Percentiles rank a stretch among this genome's conserved stretches.
Conservation (phyloP, 495 filamentous ascomycete species). For the Staphylotrichum longicolle region DNA sequence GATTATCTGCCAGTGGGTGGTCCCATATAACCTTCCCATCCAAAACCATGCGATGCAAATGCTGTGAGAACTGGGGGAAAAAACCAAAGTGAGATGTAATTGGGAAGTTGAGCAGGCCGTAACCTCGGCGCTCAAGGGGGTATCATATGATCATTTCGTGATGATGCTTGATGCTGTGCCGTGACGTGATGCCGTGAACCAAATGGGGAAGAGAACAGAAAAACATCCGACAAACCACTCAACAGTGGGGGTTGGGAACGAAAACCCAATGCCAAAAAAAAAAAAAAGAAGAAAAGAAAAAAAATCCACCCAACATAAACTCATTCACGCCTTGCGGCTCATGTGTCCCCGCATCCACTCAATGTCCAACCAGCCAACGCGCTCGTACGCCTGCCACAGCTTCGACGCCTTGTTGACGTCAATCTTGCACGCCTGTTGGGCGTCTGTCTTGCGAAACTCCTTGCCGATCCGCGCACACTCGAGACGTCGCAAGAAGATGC, state of each 20-base stretch:
- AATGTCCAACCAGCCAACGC: slow-evolving; percentile 80
- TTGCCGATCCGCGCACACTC: slow-evolving; percentile 67
- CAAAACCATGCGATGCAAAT: slow-evolving; percentile 10
- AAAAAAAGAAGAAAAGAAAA: too few species aligned
- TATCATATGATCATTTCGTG: slow-evolving; percentile 20
- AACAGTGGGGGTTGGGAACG: neutral
- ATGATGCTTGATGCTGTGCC: slow-evolving; percentile 18
- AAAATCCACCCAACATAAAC: too few species aligned
- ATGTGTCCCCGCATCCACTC: slow-evolving; percentile 57
- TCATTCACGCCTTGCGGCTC: neutral
- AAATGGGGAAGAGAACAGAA: neutral
- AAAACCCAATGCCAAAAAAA: neutral
- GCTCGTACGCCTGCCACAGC: slow-evolving; percentile 87
- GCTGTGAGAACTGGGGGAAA: slow-evolving; percentile 4
- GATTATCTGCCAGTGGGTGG: neutral
- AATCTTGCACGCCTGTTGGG: slow-evolving; percentile 95
- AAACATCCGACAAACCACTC: neutral
- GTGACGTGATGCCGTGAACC: slow-evolving; percentile 8
- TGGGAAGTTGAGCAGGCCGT: slow-evolving; percentile 1
- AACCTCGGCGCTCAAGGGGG: slow-evolving; percentile 13
- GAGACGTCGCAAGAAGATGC: slow-evolving; percentile 80
- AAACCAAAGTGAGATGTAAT: slow-evolving; percentile 4
- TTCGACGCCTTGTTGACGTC: slow-evolving; percentile 99
- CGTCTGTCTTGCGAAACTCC: slow-evolving; percentile 96
- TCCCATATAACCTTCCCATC: neutral